Conservation (phyloP, 257 asterid genomes). For the Orobanche coerulescens region DNA sequence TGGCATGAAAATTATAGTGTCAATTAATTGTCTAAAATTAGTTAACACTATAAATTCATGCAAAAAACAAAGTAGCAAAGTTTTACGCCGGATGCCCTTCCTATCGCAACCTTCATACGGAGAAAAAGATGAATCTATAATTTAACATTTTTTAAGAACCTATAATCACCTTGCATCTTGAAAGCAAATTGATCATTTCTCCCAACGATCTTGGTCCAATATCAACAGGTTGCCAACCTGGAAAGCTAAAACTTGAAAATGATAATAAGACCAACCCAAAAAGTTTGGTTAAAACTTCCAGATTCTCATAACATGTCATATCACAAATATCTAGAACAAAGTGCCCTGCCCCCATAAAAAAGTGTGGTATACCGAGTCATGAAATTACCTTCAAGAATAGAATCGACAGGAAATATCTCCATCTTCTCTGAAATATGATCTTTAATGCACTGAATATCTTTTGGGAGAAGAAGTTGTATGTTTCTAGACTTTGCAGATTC, state of each 20-base stretch:
- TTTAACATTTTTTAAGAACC: not conserved
- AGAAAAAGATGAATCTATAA: not conserved
- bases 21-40: no score
- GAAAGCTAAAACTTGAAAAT: constrained; percentile 10
- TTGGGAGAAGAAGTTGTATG: constrained; percentile 54
- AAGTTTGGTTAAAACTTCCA: not conserved
- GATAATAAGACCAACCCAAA: not conserved
- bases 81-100: no score
- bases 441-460: constrained; percentile 66
- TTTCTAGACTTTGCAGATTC: constrained; percentile 53
- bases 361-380: not conserved
- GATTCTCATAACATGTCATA: not conserved
- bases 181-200: constrained; percentile 45
- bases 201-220: constrained; percentile 75
- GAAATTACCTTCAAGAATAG: constrained; percentile 51
- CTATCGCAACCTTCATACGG: no score
- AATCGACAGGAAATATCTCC: constrained; percentile 39
- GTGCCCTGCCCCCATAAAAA: not conserved
- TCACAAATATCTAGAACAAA: constrained; percentile 8
- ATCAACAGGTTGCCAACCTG: constrained; percentile 88
- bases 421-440: constrained; percentile 28
- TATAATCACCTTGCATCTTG: constrained; percentile 59
- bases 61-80: no score
- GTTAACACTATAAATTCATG: no score
- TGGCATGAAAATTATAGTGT: no score